Base-by-base conservation (phyloP, 2,329 filamentous ascomycete genomes). In the Colletotrichum salicis region DNA sequence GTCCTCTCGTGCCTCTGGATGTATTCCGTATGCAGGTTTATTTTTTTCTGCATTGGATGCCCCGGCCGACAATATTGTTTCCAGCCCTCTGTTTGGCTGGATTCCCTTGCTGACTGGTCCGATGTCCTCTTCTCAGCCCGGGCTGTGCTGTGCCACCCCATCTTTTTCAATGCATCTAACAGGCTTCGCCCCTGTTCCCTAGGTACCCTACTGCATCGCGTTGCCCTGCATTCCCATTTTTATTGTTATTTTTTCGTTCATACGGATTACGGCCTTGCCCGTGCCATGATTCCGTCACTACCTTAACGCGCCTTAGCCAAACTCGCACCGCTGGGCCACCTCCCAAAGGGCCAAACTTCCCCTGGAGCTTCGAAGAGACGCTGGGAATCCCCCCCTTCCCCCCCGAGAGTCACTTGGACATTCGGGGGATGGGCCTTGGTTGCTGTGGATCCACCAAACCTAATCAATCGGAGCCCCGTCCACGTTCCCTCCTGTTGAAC, bases 381-480 rank as follows among this genome's bases (percentile, higher is more conserved):
- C 41, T n/a, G 19, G 41, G 8, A 48, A 48, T 7, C 8, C 41
- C 41, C 41, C 41, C 41, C 19, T 48, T 27, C 15, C 13, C 27
- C 19, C n/a, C 41, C 29, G 19, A 15, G 29, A 24, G 45, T 58
- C 51, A 62, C 64, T 59, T 64, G 58, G 27, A 48, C 63, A 55
- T 37, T 66, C 48, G 54, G 54, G 69, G 65, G 45, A 45, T 35
- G 65, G 41, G 41, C 66, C 59, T 56, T 72, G 70, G 65, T 70
- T 69, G 66, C 60, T 70, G 60, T 68, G 70, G 66, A 72, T 24
- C 70, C 70, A 56, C 69, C 35, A 60, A 69, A 56, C 70, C 66
- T 72, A 72, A 64, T 64, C 60, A 70, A 72, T 70, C 55, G 66
- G 69, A 48, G 69, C 54, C 59, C 64, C 59, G 64, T 70, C 65